phyloP scores from a whole-genome alignment of 768 basidiomycete genomes.

The Macrolepiota dolichaula region DNA sequence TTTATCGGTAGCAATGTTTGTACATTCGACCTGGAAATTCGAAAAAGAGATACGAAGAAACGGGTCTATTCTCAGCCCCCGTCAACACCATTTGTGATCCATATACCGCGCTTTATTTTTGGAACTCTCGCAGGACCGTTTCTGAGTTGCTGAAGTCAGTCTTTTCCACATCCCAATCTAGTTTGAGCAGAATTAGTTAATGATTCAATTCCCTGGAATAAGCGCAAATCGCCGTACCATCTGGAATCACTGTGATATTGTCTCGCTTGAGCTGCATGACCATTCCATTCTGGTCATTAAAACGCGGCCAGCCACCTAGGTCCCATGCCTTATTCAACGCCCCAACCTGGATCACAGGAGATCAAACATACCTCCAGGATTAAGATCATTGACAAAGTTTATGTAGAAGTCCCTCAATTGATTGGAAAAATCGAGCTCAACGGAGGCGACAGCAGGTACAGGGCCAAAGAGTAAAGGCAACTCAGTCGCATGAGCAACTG shows the following conservation, averaged over 20 bases:
- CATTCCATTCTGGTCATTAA: constrained; percentile 25
- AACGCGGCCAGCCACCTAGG: constrained; percentile 48
- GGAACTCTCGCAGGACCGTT: constrained; percentile 39
- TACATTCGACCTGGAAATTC: no score
- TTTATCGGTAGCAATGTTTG: no score
- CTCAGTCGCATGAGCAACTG: constrained; percentile 51
- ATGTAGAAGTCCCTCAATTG: constrained; percentile 51
- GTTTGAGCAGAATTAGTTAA: background rate
- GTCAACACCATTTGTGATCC: no score
- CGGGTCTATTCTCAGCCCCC: no score
- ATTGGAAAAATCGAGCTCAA: constrained; percentile 44
- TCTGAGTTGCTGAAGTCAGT: constrained; percentile 39
- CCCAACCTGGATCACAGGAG: background rate
- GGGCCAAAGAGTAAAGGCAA: constrained; percentile 47
- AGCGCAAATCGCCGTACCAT: constrained; percentile 32
- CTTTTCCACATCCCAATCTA: constrained; percentile 40
- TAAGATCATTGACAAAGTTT: constrained; percentile 52
- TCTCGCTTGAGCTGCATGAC: constrained; percentile 49
- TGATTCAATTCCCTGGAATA: background rate
- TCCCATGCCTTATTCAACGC: background rate
- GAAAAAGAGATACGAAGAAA: no score
- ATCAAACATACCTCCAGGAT: constrained; percentile 45
- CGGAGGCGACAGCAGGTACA: constrained; percentile 29
- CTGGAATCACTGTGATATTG: constrained; percentile 52
- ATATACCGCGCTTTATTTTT: constrained; percentile 29